Conservation (phyloP, 495 filamentous ascomycete species). For the Penicillium bialowiezense region DNA sequence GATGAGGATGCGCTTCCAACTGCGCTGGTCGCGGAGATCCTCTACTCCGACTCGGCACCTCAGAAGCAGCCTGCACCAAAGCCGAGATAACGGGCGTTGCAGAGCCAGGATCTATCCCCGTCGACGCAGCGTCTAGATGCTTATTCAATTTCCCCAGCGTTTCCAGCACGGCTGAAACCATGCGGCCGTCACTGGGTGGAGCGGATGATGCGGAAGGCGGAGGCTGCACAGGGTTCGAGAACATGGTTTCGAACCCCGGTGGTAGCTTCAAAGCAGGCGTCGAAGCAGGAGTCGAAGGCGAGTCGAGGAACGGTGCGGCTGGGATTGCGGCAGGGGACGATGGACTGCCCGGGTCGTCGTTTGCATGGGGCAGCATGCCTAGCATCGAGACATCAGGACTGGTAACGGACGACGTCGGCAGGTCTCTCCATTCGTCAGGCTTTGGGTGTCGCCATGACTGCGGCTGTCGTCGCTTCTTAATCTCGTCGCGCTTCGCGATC, state of each 20-base stretch:
- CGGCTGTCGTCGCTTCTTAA: constrained; percentile 37
- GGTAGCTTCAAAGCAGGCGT: constrained; percentile 25
- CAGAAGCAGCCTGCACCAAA: constrained; percentile 20
- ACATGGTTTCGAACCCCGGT: constrained; percentile 41
- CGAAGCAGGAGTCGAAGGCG: constrained; percentile 2
- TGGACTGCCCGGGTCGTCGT: neutral
- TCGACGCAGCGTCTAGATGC: constrained; percentile 30
- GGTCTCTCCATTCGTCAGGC: neutral
- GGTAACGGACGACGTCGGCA: neutral
- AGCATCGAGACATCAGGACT: constrained; percentile 5
- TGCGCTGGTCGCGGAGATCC: neutral
- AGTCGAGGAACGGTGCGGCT: neutral
- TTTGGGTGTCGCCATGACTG: constrained; percentile 6
- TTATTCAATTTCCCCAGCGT: constrained; percentile 39
- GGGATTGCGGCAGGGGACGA: constrained; percentile 1
- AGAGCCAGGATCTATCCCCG: constrained; percentile 8
- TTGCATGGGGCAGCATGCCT: neutral
- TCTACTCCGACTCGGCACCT: neutral
- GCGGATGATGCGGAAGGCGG: constrained; percentile 4
- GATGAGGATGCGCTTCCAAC: neutral
- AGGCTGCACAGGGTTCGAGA: constrained; percentile 15
- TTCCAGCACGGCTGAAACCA: constrained; percentile 36
- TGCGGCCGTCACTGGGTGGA: constrained; percentile 13
- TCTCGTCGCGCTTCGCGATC: constrained; percentile 42
- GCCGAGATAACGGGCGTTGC: constrained; percentile 23